These are phyloP conservation scores for Flaveria ramosissima DNA, from an alignment of 129 eudicot genomes.

Conservation along the genomic window DNA sequence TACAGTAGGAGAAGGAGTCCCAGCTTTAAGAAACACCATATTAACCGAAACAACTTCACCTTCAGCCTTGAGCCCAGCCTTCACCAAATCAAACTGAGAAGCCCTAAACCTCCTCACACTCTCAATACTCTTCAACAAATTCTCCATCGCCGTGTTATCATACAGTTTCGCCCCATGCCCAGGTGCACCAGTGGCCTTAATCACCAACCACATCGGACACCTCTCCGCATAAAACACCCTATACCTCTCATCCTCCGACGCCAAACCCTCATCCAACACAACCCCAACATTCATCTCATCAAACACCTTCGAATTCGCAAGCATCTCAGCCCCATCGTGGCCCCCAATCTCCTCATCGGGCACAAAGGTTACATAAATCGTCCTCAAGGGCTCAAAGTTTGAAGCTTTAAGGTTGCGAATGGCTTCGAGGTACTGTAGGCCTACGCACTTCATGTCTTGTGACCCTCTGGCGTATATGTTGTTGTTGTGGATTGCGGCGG, in stretches of 20 bases:
- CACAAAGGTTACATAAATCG: slow-evolving; percentile 68
- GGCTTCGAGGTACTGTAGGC: slow-evolving; percentile 92
- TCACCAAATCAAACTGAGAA: slow-evolving; percentile 88
- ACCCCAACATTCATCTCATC: slow-evolving; percentile 84
- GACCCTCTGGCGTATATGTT: slow-evolving; percentile 86
- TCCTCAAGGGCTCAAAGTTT: slow-evolving; percentile 62
- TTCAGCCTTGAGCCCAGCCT: slow-evolving; percentile 75
- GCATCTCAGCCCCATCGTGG: slow-evolving; percentile 71
- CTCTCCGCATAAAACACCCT: slow-evolving; percentile 79
- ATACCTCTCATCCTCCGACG: slow-evolving; percentile 61
- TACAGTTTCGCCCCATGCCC: slow-evolving; percentile 97
- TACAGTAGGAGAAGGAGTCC: slow-evolving; percentile 93
- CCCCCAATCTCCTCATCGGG: slow-evolving; percentile 99
- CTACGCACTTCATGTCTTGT: slow-evolving; percentile 98
- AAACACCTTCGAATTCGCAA: slow-evolving; percentile 56
- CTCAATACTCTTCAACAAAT: slow-evolving; percentile 87
- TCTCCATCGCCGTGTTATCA: slow-evolving; percentile 88
- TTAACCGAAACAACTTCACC: slow-evolving; percentile 89
- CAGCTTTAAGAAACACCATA: slow-evolving; percentile 83
- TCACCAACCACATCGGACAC: slow-evolving; percentile 80
- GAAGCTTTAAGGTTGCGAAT: slow-evolving; percentile 62
- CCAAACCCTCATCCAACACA: slow-evolving; percentile 87
- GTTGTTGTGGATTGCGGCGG: slow-evolving; percentile 49
- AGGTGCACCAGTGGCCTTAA: slow-evolving; percentile 80
- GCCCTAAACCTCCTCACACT: slow-evolving; percentile 87